phyloP scores from a whole-genome alignment of 2,329 filamentous ascomycete genomes.

The Clarireedia hainanense region DNA sequence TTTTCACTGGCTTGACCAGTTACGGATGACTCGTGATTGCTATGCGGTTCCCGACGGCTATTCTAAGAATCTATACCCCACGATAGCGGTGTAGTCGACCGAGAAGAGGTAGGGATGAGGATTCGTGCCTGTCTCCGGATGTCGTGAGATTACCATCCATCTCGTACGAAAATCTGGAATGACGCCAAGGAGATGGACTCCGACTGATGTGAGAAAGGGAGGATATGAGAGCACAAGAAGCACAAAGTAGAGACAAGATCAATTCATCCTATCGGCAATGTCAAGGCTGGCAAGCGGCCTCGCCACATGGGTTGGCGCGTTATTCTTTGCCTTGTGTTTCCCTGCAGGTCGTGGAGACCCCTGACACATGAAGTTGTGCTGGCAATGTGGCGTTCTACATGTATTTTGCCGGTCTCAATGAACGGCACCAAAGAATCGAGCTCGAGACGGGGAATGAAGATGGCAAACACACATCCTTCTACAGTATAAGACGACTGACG shows the following conservation, averaged over 20 bases:
- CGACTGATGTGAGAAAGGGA: background rate
- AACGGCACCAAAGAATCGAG: background rate
- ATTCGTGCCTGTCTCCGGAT: too few species aligned
- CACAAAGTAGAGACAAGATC: background rate
- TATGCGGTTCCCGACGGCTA: background rate
- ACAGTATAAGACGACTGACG: background rate
- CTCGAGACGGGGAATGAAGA: background rate
- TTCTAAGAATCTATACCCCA: background rate
- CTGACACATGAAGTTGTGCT: constrained; percentile 1
- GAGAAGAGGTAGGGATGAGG: background rate
- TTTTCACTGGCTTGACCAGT: background rate
- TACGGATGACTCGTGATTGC: constrained; percentile 4
- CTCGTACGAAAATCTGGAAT: background rate
- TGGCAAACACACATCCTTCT: background rate
- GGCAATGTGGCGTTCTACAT: background rate
- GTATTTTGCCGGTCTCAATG: constrained; percentile 1
- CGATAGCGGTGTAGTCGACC: constrained; percentile 4
- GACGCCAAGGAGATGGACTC: background rate
- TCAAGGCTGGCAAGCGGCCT: constrained; percentile 8
- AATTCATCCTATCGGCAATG: background rate
- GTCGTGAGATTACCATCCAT: too few species aligned
- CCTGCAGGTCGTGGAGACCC: constrained; percentile 6
- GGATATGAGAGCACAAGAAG: background rate
- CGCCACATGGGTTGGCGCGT: background rate
- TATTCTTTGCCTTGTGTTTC: constrained; percentile 6